Conservation (phyloP, 257 asterid genomes). For the Nicotiana knightiana region DNA sequence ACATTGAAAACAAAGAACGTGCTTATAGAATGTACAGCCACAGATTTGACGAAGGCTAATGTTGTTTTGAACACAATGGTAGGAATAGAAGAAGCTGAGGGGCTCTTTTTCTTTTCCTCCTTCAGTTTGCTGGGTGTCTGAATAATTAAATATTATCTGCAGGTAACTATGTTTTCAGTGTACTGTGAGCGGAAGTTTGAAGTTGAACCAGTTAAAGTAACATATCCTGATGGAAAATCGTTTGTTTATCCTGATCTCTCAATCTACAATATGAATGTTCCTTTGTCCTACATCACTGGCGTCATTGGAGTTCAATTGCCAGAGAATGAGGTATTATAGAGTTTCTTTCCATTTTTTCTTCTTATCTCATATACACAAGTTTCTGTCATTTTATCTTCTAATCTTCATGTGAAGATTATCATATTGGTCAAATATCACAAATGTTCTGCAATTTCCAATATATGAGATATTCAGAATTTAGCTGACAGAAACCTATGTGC, state of each 20-base stretch:
- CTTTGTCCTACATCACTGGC: slow-evolving; percentile 59
- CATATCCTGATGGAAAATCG: slow-evolving; percentile 55
- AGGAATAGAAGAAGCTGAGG: slow-evolving; percentile 12
- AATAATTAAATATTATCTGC: slow-evolving; percentile 7
- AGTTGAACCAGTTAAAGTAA: slow-evolving; percentile 88
- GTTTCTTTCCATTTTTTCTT: background rate
- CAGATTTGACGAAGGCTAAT: slow-evolving; percentile 87
- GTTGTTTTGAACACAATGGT: slow-evolving; percentile 94
- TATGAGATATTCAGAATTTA: background rate
- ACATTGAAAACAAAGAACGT: slow-evolving; percentile 74
- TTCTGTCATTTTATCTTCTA: background rate
- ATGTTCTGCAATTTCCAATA: background rate
- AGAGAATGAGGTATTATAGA: slow-evolving; percentile 55
- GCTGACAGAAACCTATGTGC: background rate
- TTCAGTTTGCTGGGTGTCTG: background rate
- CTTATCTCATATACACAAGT: background rate
- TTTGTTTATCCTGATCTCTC: slow-evolving; percentile 69
- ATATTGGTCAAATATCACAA: background rate
- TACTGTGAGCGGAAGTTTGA: slow-evolving; percentile 77
- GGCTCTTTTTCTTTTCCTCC: background rate
- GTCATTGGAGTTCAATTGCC: slow-evolving; percentile 57
- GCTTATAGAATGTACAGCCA: slow-evolving; percentile 95
- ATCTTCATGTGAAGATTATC: background rate
- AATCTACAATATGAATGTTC: slow-evolving; percentile 59
- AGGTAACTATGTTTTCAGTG: slow-evolving; percentile 94